Percentiles rank a stretch among this genome's conserved stretches.
These are phyloP conservation scores for Chaetomium sp. DNA, from an alignment of 2,329 filamentous ascomycete species.

Conservation along the genomic window DNA sequence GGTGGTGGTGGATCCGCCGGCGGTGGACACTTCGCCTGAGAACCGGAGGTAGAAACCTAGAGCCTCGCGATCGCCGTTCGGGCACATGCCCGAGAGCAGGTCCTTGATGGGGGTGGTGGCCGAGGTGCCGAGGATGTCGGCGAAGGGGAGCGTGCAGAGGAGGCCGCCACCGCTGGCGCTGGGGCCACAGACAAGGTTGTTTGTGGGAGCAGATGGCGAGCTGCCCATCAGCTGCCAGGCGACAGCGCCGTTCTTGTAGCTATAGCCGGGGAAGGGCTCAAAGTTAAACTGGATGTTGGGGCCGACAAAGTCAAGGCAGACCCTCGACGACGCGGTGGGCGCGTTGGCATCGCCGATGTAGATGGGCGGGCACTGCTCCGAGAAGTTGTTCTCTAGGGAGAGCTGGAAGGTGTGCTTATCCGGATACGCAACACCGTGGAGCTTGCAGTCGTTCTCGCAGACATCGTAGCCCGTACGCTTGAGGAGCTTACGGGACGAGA, in stretches of 20 bases:
- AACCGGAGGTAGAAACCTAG: slow-evolving; percentile 21
- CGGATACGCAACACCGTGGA: slow-evolving; percentile 19
- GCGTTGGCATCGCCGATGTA: slow-evolving; percentile 10
- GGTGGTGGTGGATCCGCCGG: neutral
- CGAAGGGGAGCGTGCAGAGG: slow-evolving; percentile 26
- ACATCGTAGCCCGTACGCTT: slow-evolving; percentile 24
- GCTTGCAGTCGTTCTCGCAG: slow-evolving; percentile 25
- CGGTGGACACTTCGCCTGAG: slow-evolving; percentile 9
- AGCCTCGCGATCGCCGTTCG: slow-evolving; percentile 22
- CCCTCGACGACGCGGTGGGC: slow-evolving; percentile 7
- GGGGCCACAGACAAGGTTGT: slow-evolving; percentile 9
- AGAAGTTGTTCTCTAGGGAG: slow-evolving; percentile 17
- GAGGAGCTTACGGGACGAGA: neutral
- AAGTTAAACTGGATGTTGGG: slow-evolving; percentile 24
- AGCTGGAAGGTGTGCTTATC: slow-evolving; percentile 27
- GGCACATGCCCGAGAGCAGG: slow-evolving; percentile 25
- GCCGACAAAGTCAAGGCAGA: slow-evolving; percentile 25
- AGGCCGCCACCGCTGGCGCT: slow-evolving; percentile 5
- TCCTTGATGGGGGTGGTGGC: slow-evolving; percentile 11
- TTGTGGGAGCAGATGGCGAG: slow-evolving; percentile 8
- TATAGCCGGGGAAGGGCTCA: slow-evolving; percentile 22
- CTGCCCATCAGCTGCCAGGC: slow-evolving; percentile 22
- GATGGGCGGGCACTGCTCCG: slow-evolving; percentile 27
- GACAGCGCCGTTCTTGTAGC: slow-evolving; percentile 12
- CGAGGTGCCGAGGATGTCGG: slow-evolving; percentile 16